phyloP scores from a whole-genome alignment of 2,329 filamentous ascomycete genomes.

The Stemphylium beticola region DNA sequence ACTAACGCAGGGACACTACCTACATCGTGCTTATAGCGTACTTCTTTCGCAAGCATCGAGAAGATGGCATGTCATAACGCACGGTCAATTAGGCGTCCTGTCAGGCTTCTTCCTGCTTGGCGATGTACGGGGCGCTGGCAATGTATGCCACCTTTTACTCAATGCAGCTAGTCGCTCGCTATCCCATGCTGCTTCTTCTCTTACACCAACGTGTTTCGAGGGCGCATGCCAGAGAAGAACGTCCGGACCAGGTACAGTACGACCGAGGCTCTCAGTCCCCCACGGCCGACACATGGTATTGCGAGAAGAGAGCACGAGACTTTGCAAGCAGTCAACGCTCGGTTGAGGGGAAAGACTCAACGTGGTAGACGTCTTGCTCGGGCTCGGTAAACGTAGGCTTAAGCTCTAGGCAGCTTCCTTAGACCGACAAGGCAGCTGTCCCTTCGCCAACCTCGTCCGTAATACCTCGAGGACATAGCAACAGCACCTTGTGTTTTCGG shows the following conservation, averaged over 20 bases:
- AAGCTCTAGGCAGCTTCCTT: conserved; percentile 1
- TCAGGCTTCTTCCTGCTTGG: conserved; percentile 35
- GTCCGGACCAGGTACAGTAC: not conserved
- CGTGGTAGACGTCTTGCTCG: conserved; percentile 9
- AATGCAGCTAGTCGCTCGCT: conserved; percentile 8
- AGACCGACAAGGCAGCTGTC: conserved; percentile 1
- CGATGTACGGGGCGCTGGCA: conserved; percentile 14
- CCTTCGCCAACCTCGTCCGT: not conserved
- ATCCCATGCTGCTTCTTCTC: conserved; percentile 1
- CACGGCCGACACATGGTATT: not conserved
- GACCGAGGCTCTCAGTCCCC: conserved; percentile 13
- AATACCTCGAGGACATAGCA: not conserved
- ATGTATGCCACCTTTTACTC: conserved; percentile 9
- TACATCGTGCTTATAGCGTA: conserved; percentile 25
- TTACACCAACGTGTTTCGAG: conserved; percentile 2
- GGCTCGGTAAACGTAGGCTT: conserved; percentile 19
- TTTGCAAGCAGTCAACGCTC: too few species aligned
- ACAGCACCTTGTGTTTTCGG: not conserved
- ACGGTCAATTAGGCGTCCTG: conserved; percentile 25
- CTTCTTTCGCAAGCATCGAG: conserved; percentile 22
- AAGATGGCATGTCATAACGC: conserved; percentile 26
- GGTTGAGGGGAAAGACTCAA: not conserved
- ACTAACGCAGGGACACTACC: conserved; percentile 19
- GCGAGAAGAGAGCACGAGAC: not conserved
- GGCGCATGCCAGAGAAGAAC: conserved; percentile 5